Conservation (phyloP, 2,329 filamentous ascomycete genomes). For the Xylariales sp. region DNA sequence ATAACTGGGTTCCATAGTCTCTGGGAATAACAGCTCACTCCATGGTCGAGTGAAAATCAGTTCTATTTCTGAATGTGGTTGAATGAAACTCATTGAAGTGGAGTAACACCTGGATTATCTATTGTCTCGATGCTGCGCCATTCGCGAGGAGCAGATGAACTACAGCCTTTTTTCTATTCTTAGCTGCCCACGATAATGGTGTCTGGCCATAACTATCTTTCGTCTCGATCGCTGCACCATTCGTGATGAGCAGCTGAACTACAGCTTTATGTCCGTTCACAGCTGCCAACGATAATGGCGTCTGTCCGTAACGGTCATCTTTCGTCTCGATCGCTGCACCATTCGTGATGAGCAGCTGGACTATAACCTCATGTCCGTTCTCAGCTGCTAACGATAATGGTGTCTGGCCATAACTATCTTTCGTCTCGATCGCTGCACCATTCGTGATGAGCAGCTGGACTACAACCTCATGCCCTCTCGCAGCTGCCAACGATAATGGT, state of each 20-base stretch:
- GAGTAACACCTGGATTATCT: background rate
- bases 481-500: background rate
- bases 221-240: background rate
- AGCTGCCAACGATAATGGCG: background rate
- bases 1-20: too few species aligned
- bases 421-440: constrained; percentile 10
- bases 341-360: background rate
- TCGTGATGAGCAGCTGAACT: background rate
- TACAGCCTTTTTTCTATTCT: background rate
- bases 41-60: too few species aligned
- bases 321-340: background rate
- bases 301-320: background rate
- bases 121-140: too few species aligned
- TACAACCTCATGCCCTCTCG: background rate
- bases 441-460: background rate
- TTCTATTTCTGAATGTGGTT: too few species aligned
- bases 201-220: constrained; percentile 1
- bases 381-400: background rate
- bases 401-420: background rate
- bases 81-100: too few species aligned
- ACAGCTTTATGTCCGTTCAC: background rate
- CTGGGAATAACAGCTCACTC: too few species aligned
- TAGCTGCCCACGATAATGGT: background rate
- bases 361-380: background rate
- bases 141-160: background rate